Conservation (phyloP, 306 rosid genomes). For the Sechiopsis laciniata region DNA sequence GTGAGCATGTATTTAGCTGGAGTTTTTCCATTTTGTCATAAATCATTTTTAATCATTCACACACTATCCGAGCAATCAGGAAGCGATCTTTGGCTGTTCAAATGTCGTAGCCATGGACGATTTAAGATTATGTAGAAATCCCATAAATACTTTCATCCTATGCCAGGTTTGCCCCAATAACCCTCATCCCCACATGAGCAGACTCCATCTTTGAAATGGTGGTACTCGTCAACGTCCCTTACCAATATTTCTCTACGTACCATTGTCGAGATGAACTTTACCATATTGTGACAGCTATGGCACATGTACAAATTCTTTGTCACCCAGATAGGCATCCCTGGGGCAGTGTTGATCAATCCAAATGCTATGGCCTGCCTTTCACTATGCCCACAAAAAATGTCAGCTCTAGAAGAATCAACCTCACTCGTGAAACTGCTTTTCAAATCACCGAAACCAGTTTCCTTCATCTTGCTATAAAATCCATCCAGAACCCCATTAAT, state of each 20-base stretch:
- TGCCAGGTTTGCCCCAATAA: constrained; percentile 32
- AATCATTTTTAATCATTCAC: background rate
- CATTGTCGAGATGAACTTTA: constrained; percentile 62
- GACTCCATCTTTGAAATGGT: constrained; percentile 46
- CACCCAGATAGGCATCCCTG: constrained; percentile 80
- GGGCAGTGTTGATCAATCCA: constrained; percentile 67
- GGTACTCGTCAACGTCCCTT: constrained; percentile 70
- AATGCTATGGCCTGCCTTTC: constrained; percentile 75
- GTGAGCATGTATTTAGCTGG: background rate
- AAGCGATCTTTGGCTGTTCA: background rate
- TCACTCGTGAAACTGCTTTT: constrained; percentile 34
- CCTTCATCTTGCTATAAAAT: constrained; percentile 69
- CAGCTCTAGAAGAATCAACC: constrained; percentile 72
- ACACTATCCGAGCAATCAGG: background rate
- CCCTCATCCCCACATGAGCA: constrained; percentile 61
- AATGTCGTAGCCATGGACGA: background rate
- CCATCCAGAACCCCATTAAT: constrained; percentile 52
- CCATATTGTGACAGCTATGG: constrained; percentile 56
- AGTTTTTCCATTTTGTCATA: background rate
- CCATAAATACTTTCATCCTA: background rate
- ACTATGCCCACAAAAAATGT: constrained; percentile 88
- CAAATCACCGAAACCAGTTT: constrained; percentile 30
- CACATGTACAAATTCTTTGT: constrained; percentile 90
- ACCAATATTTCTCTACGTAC: constrained; percentile 81
- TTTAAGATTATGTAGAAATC: background rate